Percentiles rank a stretch among this genome's conserved stretches.
phyloP scores from a whole-genome alignment of 2,329 filamentous ascomycete species.

The Bipolaris bicolor region DNA sequence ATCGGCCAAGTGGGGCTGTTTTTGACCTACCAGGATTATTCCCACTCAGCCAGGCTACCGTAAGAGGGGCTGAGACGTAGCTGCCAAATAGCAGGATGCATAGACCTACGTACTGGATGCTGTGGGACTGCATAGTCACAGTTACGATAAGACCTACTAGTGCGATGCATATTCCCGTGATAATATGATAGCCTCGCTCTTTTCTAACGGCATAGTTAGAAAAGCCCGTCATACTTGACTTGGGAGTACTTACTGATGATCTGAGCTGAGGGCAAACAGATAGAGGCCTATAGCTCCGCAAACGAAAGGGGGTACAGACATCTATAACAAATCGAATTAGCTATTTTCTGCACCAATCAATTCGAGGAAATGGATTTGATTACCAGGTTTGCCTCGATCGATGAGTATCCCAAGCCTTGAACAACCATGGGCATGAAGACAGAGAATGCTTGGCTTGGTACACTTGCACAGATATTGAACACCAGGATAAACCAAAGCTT shows the following conservation, averaged over 20 bases:
- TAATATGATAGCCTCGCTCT: constrained; percentile 48
- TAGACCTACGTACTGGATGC: constrained; percentile 24
- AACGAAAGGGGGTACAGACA: constrained; percentile 57
- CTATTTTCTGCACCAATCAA: not conserved
- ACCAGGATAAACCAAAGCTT: constrained; percentile 34
- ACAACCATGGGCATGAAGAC: constrained; percentile 58
- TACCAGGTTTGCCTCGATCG: constrained; percentile 29
- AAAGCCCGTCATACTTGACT: not conserved
- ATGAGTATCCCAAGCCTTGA: constrained; percentile 36
- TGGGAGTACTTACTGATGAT: constrained; percentile 33
- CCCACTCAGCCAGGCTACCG: constrained; percentile 31
- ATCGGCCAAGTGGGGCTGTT: not conserved
- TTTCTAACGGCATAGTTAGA: constrained; percentile 5
- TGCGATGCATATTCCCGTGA: constrained; percentile 53
- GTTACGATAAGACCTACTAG: constrained; percentile 38
- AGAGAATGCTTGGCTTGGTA: constrained; percentile 44
- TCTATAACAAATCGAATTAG: constrained; percentile 18
- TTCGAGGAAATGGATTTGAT: not conserved
- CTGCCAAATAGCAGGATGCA: constrained; percentile 34
- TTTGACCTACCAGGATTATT: constrained; percentile 26
- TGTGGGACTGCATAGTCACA: constrained; percentile 14
- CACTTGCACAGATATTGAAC: constrained; percentile 54
- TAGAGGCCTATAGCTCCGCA: constrained; percentile 56
- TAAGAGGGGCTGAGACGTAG: constrained; percentile 32
- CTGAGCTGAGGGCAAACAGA: constrained; percentile 53